Evolutionary conservation across 2,329 filamentous ascomycete genomes (phyloP).

Genomic region (Cercospora sojina): DNA sequence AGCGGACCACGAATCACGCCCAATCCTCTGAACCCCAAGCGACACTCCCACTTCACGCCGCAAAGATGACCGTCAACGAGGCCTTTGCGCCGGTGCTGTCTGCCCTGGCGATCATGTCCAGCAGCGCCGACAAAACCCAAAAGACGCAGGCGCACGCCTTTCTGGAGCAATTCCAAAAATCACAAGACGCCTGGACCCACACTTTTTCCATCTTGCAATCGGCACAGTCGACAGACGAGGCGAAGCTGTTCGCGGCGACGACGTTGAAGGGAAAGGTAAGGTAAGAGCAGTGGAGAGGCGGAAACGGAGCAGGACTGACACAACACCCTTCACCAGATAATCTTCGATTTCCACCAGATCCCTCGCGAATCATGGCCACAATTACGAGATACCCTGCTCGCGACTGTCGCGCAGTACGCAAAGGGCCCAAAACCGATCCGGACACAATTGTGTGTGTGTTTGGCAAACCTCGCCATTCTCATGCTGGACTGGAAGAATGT

Average conservation of each 20-base stretch:
- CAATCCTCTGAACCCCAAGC: background rate
- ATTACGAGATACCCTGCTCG: slow-evolving; percentile 79
- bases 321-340: slow-evolving; percentile 63
- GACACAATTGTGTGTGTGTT: slow-evolving; percentile 89
- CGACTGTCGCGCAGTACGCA: slow-evolving; percentile 77
- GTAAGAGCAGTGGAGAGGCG: slow-evolving; percentile 21
- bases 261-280: slow-evolving; percentile 95
- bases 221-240: slow-evolving; percentile 70
- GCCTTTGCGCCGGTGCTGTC: slow-evolving; percentile 81
- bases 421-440: slow-evolving; percentile 73
- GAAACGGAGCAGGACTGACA: slow-evolving; percentile 12
- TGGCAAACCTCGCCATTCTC: slow-evolving; percentile 92
- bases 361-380: slow-evolving; percentile 70
- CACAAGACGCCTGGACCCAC: slow-evolving; percentile 85
- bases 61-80: slow-evolving; percentile 41
- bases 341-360: slow-evolving; percentile 91
- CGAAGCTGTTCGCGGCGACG: slow-evolving; percentile 92
- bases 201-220: slow-evolving; percentile 85
- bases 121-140: slow-evolving; percentile 69
- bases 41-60: background rate
- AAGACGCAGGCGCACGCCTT: slow-evolving; percentile 91
- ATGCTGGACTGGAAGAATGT: slow-evolving; percentile 97
- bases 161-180: slow-evolving; percentile 96
- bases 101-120: slow-evolving; percentile 86
- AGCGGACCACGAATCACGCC: background rate